Percentiles rank a stretch among this genome's conserved stretches.
These are phyloP conservation scores for Solanum arcanum DNA, from an alignment of 257 asterid genomes.

Conservation along the genomic window DNA sequence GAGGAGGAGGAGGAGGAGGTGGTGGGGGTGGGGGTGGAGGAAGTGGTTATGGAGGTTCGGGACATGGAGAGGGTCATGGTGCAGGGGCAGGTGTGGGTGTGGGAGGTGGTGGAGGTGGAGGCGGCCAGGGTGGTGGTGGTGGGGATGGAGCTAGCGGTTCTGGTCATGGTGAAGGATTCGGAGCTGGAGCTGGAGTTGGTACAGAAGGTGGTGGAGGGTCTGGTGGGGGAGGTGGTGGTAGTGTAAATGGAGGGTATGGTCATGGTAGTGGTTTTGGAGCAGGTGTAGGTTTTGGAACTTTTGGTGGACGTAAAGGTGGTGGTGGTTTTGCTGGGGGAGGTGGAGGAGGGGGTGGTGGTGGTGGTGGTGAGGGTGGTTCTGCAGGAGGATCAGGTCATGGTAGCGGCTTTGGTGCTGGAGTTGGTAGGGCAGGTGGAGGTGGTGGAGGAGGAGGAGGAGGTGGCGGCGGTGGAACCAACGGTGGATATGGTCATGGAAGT, in stretches of 20 bases:
- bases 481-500: neutral
- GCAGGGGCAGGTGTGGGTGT: conserved; percentile 1
- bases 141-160: neutral
- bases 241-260: neutral
- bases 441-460: neutral
- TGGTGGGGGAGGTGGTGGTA: conserved; percentile 1
- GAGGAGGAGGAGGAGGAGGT: neutral
- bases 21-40: neutral
- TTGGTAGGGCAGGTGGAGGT: neutral
- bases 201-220: conserved; percentile 6
- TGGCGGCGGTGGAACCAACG: neutral
- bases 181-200: neutral
- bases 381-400: conserved; percentile 4
- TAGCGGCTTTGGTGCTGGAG: conserved; percentile 1
- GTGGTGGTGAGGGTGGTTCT: neutral
- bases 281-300: neutral
- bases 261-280: conserved; percentile 9
- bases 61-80: conserved; percentile 2
- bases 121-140: conserved; percentile 2
- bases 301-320: neutral
- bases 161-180: neutral
- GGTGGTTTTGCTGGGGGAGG: neutral
- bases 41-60: conserved; percentile 2
- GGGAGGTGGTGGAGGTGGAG: conserved; percentile 2
- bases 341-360: neutral